Conservation (phyloP, 192 early-diverging fungal genomes). For the Gamsiella multidivaricata region DNA sequence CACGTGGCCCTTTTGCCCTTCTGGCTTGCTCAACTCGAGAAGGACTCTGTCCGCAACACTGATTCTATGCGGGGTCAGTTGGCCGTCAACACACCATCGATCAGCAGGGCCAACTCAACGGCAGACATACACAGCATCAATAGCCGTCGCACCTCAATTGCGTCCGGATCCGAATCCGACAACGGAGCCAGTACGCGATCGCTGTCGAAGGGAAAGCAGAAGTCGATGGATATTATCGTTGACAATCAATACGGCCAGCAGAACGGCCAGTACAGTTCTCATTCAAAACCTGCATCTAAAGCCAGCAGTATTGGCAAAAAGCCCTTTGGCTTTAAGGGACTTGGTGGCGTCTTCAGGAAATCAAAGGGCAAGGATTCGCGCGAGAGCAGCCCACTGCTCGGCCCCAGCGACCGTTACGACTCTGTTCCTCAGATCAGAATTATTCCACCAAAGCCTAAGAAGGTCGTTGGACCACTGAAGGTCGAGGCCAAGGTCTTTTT, state of each 20-base stretch:
- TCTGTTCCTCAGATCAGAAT: conserved; percentile 43
- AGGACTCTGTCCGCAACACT: conserved; percentile 28
- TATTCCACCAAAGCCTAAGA: conserved; percentile 58
- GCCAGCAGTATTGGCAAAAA: conserved; percentile 38
- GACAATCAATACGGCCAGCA: conserved; percentile 38
- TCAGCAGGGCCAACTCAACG: conserved; percentile 41
- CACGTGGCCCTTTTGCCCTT: conserved; percentile 72
- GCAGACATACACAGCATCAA: conserved; percentile 48
- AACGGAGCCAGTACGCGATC: conserved; percentile 22
- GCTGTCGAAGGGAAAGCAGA: conserved; percentile 44
- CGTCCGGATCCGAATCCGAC: conserved; percentile 39
- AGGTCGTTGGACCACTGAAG: conserved; percentile 64
- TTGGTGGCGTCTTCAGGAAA: conserved; percentile 41
- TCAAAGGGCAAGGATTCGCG: conserved; percentile 33
- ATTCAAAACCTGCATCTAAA: conserved; percentile 16
- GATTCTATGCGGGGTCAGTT: conserved; percentile 49
- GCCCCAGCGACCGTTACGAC: conserved; percentile 21
- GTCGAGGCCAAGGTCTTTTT: conserved; percentile 90
- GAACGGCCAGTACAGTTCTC: conserved; percentile 11
- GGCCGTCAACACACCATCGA: conserved; percentile 26
- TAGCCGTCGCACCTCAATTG: conserved; percentile 41
- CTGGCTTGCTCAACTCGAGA: conserved; percentile 61
- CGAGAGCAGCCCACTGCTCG: conserved; percentile 36
- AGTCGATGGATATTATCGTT: conserved; percentile 45
- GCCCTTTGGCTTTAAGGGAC: conserved; percentile 44